Percentiles rank a stretch among this genome's conserved stretches.
Conservation (phyloP, 345 rosid genomes). For the Linum usitatissimum region DNA sequence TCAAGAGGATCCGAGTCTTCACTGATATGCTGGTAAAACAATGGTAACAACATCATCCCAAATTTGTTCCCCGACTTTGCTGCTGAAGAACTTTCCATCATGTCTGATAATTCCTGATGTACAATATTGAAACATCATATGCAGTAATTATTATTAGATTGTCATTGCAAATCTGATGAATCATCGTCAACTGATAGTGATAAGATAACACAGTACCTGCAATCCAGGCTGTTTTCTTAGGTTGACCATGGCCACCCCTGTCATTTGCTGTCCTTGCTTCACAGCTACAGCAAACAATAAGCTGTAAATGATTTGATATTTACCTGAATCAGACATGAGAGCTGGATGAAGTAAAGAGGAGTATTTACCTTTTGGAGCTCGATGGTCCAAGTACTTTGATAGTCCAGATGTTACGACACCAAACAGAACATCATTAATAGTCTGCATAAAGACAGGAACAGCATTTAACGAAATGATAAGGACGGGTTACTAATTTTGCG, state of each 20-base stretch:
- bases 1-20: slow-evolving; percentile 23
- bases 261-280: slow-evolving; percentile 26
- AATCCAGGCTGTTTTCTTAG: slow-evolving; percentile 35
- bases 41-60: slow-evolving; percentile 41
- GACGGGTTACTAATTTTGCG: no score
- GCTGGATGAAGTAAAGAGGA: not conserved
- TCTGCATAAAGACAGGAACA: slow-evolving; percentile 18
- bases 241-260: slow-evolving; percentile 56
- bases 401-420: slow-evolving; percentile 41
- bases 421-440: slow-evolving; percentile 54
- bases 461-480: no score
- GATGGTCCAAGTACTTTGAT: slow-evolving; percentile 40
- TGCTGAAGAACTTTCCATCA: slow-evolving; percentile 22
- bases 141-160: no score
- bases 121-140: no score
- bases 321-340: no score
- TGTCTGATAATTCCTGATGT: slow-evolving; percentile 28
- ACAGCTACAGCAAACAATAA: slow-evolving; percentile 17
- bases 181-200: no score
- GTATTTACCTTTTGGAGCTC: slow-evolving; percentile 24
- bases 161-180: no score
- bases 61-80: slow-evolving; percentile 48
- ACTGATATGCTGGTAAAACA: slow-evolving; percentile 15
- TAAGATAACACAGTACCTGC: slow-evolving; percentile 17
- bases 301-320: no score